Conservation (phyloP, 2,329 filamentous ascomycete genomes). For the Paecilomyces sp. region DNA sequence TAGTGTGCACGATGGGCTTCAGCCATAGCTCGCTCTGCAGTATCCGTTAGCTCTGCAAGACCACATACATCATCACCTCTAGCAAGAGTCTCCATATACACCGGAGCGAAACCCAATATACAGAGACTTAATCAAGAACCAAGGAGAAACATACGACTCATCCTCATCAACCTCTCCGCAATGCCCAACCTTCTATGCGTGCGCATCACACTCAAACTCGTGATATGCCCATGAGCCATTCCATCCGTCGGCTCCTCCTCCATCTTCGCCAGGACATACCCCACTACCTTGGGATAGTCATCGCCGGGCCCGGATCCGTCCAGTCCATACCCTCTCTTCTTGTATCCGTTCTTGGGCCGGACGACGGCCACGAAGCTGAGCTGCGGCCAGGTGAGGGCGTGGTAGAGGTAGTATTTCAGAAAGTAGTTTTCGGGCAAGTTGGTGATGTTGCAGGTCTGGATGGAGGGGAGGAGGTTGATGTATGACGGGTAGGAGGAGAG, state of each 20-base stretch:
- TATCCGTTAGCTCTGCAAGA: not conserved
- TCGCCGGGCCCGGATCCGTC: constrained; percentile 14
- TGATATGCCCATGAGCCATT: constrained; percentile 92
- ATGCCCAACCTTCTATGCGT: constrained; percentile 87
- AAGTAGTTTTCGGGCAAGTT: constrained; percentile 99
- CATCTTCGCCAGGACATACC: constrained; percentile 99
- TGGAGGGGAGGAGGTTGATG: constrained; percentile 77
- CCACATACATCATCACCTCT: not conserved
- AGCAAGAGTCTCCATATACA: not conserved
- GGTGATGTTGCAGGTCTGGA: constrained; percentile 97
- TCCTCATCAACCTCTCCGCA: constrained; percentile 95
- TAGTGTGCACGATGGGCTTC: constrained; percentile 88
- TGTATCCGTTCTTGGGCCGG: constrained; percentile 67
- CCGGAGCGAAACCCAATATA: too few species aligned
- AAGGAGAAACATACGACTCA: constrained; percentile 64
- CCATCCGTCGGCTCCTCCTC: constrained; percentile 94
- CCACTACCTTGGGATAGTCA: constrained; percentile 93
- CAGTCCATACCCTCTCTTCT: constrained; percentile 54
- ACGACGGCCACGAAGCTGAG: constrained; percentile 95
- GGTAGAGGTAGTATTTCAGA: constrained; percentile 99
- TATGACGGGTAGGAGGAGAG: constrained; percentile 46
- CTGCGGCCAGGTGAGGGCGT: constrained; percentile 96
- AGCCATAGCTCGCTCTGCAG: constrained; percentile 83
- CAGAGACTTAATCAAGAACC: too few species aligned
- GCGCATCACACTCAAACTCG: constrained; percentile 88